These are phyloP conservation scores for Fraxinus sp. DNA, from an alignment of 305 asterid species.

Conservation along the genomic window DNA sequence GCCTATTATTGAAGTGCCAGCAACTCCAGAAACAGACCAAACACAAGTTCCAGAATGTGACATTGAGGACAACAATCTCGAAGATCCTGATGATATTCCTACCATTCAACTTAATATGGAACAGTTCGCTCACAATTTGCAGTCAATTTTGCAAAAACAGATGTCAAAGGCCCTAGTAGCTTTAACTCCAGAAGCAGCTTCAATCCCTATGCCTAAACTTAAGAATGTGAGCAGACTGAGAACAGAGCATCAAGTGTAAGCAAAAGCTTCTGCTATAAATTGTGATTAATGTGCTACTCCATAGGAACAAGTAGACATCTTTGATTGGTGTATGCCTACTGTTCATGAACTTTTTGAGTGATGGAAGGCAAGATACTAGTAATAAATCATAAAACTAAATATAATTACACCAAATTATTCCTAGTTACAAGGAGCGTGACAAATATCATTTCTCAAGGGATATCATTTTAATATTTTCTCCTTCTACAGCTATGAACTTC, in stretches of 20 bases:
- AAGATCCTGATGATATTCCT: conserved; percentile 87
- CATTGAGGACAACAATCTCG: conserved; percentile 58
- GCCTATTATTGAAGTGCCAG: conserved; percentile 63
- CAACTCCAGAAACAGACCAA: conserved; percentile 61
- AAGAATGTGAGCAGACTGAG: conserved; percentile 85
- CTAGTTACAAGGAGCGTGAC: conserved; percentile 11
- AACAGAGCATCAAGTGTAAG: conserved; percentile 99
- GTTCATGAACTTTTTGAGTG: not conserved
- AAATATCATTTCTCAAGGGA: conserved; percentile 7
- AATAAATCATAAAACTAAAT: not conserved
- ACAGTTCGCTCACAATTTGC: conserved; percentile 78
- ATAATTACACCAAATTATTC: conserved; percentile 9
- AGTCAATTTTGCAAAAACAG: conserved; percentile 56
- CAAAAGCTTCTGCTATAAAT: conserved; percentile 25
- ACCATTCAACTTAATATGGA: conserved; percentile 79
- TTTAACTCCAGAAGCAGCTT: conserved; percentile 83
- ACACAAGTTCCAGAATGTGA: conserved; percentile 46
- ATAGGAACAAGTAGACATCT: conserved; percentile 14
- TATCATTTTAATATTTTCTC: conserved; percentile 30
- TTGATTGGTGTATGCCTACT: conserved; percentile 15
- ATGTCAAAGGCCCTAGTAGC: conserved; percentile 89
- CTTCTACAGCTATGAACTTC: conserved; percentile 85
- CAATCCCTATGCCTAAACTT: conserved; percentile 89
- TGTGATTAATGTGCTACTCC: conserved; percentile 11
- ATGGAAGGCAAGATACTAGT: conserved; percentile 12